Evolutionary conservation across 169 alveolate species (phyloP), one percentile per base, ranked within the genome.

Genomic region (Cryptosporidium parvum): DNA sequence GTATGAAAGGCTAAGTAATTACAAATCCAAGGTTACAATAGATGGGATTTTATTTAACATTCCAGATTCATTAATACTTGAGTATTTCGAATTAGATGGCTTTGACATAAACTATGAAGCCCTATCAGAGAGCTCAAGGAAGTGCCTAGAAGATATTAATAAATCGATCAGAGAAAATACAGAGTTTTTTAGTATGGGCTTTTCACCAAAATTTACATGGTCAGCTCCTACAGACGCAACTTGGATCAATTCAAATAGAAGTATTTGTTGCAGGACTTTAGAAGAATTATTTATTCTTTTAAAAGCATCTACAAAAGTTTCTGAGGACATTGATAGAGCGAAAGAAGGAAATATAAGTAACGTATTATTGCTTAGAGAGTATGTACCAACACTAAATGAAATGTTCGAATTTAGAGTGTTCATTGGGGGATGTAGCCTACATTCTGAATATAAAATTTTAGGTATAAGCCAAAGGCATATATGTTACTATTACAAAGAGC

Each of bases 221-320:
- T 80, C 89, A n/a, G 62, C 89, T 31, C 89, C 89, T 12, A 80
- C 89, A 37, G 89, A 80, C 62, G 73, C 89, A n/a, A 62, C 52
- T 18, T 80, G 89, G 89, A 62, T 80, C 37, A 35, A n/a, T 62
- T 51, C 75, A 21, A 42, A 59, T 48, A 39, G 69, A 7, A 80
- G 26, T 44, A 61, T 80, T 26, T 62, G 80, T 62, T 80, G 89
- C 45, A 65, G 26, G 29, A 62, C 73, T 4, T 39, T 62, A 14
- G 73, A 59, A 62, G 89, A 80, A 16, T 45, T 62, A 21, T 29
- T 80, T 1, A 29, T 48, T 44, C 80, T 80, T 21, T 26, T 80
- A 26, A 80, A 80, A 59, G 89, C 89, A 18, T 80, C 89, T 26
- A 80, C 89, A 39, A 80, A 80, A 39, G 53, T 80, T 39, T 39